These are phyloP conservation scores for Vachellia collinsii DNA, from an alignment of 306 rosid species.

Conservation along the genomic window DNA sequence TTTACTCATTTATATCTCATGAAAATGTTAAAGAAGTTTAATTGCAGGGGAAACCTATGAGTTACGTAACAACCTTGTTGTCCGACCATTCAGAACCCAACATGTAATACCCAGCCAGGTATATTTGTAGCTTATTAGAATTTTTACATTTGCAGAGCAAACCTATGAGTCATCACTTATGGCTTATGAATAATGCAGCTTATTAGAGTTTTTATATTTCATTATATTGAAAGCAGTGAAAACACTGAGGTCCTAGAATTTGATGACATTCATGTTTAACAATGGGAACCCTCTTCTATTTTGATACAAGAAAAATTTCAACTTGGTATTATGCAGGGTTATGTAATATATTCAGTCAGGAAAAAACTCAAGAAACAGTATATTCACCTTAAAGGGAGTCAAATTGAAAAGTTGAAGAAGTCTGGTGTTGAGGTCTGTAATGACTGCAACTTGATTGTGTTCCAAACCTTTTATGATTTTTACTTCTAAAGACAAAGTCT, in stretches of 20 bases:
- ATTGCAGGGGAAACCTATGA: slow-evolving; percentile 95
- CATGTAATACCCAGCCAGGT: slow-evolving; percentile 99
- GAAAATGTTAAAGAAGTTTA: slow-evolving; percentile 39
- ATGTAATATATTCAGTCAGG: slow-evolving; percentile 86
- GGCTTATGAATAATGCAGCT: not conserved
- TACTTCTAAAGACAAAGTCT: slow-evolving; percentile 36
- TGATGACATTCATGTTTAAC: not conserved
- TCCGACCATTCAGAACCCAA: slow-evolving; percentile 87
- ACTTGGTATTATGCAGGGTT: slow-evolving; percentile 65
- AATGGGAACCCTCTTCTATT: not conserved
- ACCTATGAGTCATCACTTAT: not conserved
- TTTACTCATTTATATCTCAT: not conserved
- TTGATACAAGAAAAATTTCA: slow-evolving; percentile 7
- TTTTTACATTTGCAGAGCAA: not conserved
- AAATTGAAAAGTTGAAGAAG: slow-evolving; percentile 92
- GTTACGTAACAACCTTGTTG: slow-evolving; percentile 85
- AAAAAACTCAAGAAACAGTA: slow-evolving; percentile 92
- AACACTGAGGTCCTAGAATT: not conserved
- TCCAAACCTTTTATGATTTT: slow-evolving; percentile 23
- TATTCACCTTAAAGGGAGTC: slow-evolving; percentile 84
- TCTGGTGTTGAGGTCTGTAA: slow-evolving; percentile 87
- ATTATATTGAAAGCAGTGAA: not conserved
- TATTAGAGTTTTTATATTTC: not conserved
- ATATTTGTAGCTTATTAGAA: slow-evolving; percentile 15
- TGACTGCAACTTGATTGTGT: slow-evolving; percentile 26